phyloP scores from a whole-genome alignment of 1,284 basidiomycete species.

The Leccinum pachyderme region DNA sequence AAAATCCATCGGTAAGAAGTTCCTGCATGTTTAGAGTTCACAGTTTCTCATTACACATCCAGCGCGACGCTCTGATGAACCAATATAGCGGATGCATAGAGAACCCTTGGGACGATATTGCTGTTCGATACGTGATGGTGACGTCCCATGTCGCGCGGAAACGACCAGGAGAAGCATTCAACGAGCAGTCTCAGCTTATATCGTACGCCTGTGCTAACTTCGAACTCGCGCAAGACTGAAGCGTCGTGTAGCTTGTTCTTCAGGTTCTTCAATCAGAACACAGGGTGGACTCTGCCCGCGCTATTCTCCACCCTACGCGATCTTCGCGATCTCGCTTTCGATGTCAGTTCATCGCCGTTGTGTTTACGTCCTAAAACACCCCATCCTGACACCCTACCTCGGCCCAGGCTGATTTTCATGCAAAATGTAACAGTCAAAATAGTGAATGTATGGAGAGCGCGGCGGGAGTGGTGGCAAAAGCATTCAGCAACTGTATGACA shows the following conservation, averaged over 20 bases:
- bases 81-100: conserved; percentile 64
- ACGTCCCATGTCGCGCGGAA: conserved; percentile 66
- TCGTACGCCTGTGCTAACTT: conserved; percentile 43
- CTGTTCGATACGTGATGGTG: conserved; percentile 73
- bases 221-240: neutral
- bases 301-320: conserved; percentile 79
- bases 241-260: conserved; percentile 60
- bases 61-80: conserved; percentile 49
- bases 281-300: conserved; percentile 80
- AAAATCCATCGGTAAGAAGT: conserved; percentile 58
- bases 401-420: conserved; percentile 64
- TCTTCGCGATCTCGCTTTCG: conserved; percentile 77
- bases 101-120: conserved; percentile 79
- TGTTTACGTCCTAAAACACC: too few relatives aligned
- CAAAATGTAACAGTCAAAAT: conserved; percentile 54
- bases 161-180: conserved; percentile 69
- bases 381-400: conserved; percentile 2
- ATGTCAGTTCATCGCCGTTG: conserved; percentile 41
- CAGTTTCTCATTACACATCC: neutral
- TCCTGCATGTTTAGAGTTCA: neutral
- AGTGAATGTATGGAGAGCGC: conserved; percentile 86
- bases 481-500: conserved; percentile 87
- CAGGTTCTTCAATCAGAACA: conserved; percentile 73
- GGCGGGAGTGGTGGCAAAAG: conserved; percentile 88
- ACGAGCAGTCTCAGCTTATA: conserved; percentile 66